Base-by-base conservation (phyloP, 169 alveolate genomes). In the Plasmodium blacklocki region DNA sequence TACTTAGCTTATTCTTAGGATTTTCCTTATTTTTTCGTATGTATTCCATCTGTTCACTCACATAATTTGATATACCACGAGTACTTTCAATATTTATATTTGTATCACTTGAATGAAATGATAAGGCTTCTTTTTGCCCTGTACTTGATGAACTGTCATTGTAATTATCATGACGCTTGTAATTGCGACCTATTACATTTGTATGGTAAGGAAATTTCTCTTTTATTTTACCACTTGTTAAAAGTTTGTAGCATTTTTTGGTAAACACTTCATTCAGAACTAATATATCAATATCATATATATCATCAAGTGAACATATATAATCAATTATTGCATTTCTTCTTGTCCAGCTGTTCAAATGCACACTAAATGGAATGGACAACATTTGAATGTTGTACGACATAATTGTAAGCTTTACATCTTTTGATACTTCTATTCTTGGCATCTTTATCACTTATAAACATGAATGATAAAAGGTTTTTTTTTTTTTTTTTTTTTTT, bases 331-430 rank as follows among this genome's bases (percentile, higher is more conserved):
- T 7, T 0, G 88, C 73, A 43, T 73, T 49, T 52, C 63, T 49
- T 52, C 92, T 56, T 3, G 18, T n/a, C 8, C 76, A 19, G 19
- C 47, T 8, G 60, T 87, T 87, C 21, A 87, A 12, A 11, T 59
- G 26, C 3, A 78, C 88, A 56, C 74, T 63, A 50, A 89, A 39
- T 8, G 88, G 71, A 12, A 63, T 21, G 1, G 93, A 74, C 15
- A 93, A 19, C 56, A 92, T 92, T 88, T 93, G 95, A 4, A 94
- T 88, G 58, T 94, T 94, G 86, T 94, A 94, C 23, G 91, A 73
- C 95, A 94, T 89, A 58, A 87, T 87, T 3, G 88, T 87, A 12
- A 87, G 14, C 18, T n/a, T 52, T 19, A 45, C 64, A 9, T 80
- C 56, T 12, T 52, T 9, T 39, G 6, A 18, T 47, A 23, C 6